Conservation (phyloP, 2,329 filamentous ascomycete species). For the Paramyrothecium roridum region DNA sequence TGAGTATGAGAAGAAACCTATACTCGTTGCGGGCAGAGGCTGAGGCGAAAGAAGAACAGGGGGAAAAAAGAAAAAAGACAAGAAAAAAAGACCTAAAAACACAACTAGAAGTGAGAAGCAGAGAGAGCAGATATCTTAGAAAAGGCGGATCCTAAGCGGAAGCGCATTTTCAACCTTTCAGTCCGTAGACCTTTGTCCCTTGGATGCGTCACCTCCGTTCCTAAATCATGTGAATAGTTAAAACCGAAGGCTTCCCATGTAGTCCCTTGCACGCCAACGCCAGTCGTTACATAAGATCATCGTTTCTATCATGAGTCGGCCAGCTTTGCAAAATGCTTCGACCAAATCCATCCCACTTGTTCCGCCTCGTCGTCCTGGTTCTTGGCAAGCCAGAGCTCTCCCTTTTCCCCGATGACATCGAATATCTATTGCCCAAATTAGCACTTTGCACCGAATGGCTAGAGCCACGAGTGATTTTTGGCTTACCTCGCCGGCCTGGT, state of each 20-base stretch:
- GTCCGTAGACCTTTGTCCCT: conserved; percentile 16
- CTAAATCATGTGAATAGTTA: conserved; percentile 10
- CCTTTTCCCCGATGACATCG: conserved; percentile 92
- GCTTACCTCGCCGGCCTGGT: conserved; percentile 85
- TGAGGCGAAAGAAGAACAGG: conserved; percentile 2
- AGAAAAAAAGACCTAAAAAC: conserved; percentile 1
- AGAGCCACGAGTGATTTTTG: conserved; percentile 8
- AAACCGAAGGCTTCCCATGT: conserved; percentile 9
- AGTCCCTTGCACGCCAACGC: conserved; percentile 10
- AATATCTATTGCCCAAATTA: conserved; percentile 57
- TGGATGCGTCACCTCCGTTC: conserved; percentile 14
- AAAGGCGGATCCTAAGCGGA: neutral
- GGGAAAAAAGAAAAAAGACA: neutral
- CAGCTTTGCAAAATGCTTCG: conserved; percentile 85
- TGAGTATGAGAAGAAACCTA: conserved; percentile 8
- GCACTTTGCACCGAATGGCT: neutral
- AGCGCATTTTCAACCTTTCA: conserved; percentile 12
- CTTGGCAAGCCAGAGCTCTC: conserved; percentile 94
- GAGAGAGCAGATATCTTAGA: neutral
- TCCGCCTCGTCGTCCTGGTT: conserved; percentile 87
- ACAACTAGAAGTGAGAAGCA: too few relatives aligned
- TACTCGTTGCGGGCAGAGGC: conserved; percentile 2
- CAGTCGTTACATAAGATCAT: conserved; percentile 2
- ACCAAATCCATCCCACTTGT: conserved; percentile 96
- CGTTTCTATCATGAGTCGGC: conserved; percentile 40